Evolutionary conservation across 2,329 filamentous ascomycete species (phyloP), one percentile per base, ranked within the genome.

Genomic region (Monosporascus sp.): DNA sequence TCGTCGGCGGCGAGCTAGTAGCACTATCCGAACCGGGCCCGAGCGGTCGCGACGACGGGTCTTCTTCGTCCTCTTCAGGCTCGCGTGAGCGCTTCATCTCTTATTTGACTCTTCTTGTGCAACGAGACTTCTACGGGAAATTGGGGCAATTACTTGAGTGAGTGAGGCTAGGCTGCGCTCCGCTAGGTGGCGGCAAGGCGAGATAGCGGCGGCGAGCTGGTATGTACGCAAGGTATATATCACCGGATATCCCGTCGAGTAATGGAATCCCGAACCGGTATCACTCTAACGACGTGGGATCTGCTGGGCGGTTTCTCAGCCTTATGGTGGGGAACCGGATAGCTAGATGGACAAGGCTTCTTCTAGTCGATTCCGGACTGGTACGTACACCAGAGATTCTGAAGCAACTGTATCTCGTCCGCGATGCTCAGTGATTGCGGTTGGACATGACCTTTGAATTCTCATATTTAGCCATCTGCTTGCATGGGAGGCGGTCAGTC

Each of bases 31-130:
- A 49, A 22, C 36, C 54, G 51, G 52, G 39, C 35, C 38, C 36
- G n/a, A 39, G 37, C 20, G 24, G 56, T 52, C 54, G 52, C 53
- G 56, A 54, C 31, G 62, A 60, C 54, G 65, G 63, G 53, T 61
- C 58, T 60, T 70, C 67, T 68, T 67, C 56, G 60, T 73, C 70
- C 66, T 80, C 76, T 69, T 81, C 77, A 62, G 73, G 72, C 73
- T 81, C 79, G 72, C 81, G 80, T 79, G 79, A 79, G 74, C 81
- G 81, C 77, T 84, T 84, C 81, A 84, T 84, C 67, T 17, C 15
- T 46, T 27, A 17, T 68, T 72, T 60, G 49, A 50, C 49, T 48
- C 57, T 50, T 52, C 27, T 31, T 31, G 31, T 35, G 31, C 31
- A 35, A 51, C 60, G 37, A 43, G 46, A 57, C 54, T 52, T 57